phyloP scores from a whole-genome alignment of 768 basidiomycete species.

The Xerocomellus amylosporus region DNA sequence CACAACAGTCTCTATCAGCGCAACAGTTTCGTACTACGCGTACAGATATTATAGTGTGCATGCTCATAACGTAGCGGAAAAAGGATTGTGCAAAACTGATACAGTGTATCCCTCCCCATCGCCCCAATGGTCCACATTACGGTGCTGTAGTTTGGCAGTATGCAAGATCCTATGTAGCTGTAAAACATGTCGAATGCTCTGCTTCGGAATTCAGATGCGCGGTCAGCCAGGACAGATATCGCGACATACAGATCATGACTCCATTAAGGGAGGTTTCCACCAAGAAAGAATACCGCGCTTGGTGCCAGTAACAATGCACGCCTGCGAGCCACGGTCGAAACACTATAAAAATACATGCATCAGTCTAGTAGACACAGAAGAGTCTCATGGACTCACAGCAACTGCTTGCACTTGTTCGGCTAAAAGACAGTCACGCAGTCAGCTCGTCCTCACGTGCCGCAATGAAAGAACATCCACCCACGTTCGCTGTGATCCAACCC shows the following conservation, averaged over 20 bases:
- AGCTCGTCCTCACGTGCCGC: slow-evolving; percentile 1
- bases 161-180: slow-evolving; percentile 29
- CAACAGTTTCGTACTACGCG: slow-evolving; percentile 4
- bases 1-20: neutral
- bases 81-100: slow-evolving; percentile 30
- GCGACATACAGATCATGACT: slow-evolving; percentile 29
- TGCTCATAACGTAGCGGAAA: slow-evolving; percentile 22
- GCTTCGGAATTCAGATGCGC: slow-evolving; percentile 12
- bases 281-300: slow-evolving; percentile 52
- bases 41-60: slow-evolving; percentile 30
- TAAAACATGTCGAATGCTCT: slow-evolving; percentile 10
- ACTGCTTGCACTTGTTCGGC: slow-evolving; percentile 35
- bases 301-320: slow-evolving; percentile 55
- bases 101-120: slow-evolving; percentile 25
- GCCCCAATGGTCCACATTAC: slow-evolving; percentile 26
- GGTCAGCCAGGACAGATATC: neutral
- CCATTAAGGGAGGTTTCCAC: slow-evolving; percentile 44
- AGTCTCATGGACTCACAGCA: slow-evolving; percentile 27
- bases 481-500: slow-evolving; percentile 62
- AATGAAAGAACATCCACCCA: slow-evolving; percentile 27
- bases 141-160: slow-evolving; percentile 27
- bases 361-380: slow-evolving; percentile 24
- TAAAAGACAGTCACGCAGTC: slow-evolving; percentile 10
- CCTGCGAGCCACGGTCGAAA: slow-evolving; percentile 42
- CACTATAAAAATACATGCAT: slow-evolving; percentile 31